Evolutionary conservation across 345 rosid species (phyloP).

Genomic region (Eutrema heterophyllum): DNA sequence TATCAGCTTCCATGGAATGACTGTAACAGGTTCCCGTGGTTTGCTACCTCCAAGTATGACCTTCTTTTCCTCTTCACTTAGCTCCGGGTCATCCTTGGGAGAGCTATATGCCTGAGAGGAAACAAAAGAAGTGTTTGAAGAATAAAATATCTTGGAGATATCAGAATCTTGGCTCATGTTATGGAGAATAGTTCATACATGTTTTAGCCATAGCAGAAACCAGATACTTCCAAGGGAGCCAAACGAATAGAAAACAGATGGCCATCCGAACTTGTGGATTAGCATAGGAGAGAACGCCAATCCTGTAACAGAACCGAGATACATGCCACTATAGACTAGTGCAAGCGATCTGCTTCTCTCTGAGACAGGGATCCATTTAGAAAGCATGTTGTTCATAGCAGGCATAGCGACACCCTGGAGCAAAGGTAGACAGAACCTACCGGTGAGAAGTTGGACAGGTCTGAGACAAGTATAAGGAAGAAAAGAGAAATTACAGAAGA

Average conservation of each 20-base stretch:
- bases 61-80: slow-evolving; percentile 57
- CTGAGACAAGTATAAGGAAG: neutral
- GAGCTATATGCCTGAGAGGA: slow-evolving; percentile 76
- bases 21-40: slow-evolving; percentile 75
- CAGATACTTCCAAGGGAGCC: slow-evolving; percentile 95
- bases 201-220: slow-evolving; percentile 71
- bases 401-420: slow-evolving; percentile 99
- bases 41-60: slow-evolving; percentile 57
- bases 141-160: neutral
- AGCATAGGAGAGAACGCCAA: slow-evolving; percentile 77
- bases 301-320: slow-evolving; percentile 96
- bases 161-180: neutral
- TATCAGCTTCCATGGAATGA: slow-evolving; percentile 92
- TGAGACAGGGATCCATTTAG: slow-evolving; percentile 97
- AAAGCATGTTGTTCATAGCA: slow-evolving; percentile 95
- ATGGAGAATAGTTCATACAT: slow-evolving; percentile 41
- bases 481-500: neutral
- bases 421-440: slow-evolving; percentile 27
- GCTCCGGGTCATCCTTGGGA: slow-evolving; percentile 75
- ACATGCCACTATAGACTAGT: slow-evolving; percentile 95
- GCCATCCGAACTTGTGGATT: slow-evolving; percentile 88
- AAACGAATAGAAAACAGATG: slow-evolving; percentile 90
- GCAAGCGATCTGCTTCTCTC: slow-evolving; percentile 99
- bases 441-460: slow-evolving; percentile 19
- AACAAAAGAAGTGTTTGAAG: slow-evolving; percentile 21